phyloP scores from a whole-genome alignment of 768 basidiomycete genomes.

The Agrocybe praecox region DNA sequence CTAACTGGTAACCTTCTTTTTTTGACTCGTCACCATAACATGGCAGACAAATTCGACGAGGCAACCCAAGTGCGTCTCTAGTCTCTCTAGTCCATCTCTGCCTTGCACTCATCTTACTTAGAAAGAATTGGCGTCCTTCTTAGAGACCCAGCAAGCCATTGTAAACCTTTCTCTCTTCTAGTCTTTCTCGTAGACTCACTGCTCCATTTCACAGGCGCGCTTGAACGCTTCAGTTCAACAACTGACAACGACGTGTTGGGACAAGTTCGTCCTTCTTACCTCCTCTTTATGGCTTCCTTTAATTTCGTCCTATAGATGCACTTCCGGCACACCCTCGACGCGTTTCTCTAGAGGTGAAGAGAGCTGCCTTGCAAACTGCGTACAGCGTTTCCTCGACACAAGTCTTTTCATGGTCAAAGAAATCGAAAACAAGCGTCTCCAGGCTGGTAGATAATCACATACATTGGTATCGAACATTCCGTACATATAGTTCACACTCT shows the following conservation, averaged over 20 bases:
- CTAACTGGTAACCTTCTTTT: slow-evolving; percentile 3
- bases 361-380: slow-evolving; percentile 85
- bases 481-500: slow-evolving; percentile 16
- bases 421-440: slow-evolving; percentile 47
- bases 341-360: slow-evolving; percentile 81
- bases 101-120: slow-evolving; percentile 30
- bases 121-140: slow-evolving; percentile 82
- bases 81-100: background rate
- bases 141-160: slow-evolving; percentile 84
- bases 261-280: slow-evolving; percentile 64
- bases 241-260: slow-evolving; percentile 88
- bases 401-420: slow-evolving; percentile 80
- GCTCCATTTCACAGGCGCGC: slow-evolving; percentile 37
- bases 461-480: slow-evolving; percentile 15
- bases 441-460: slow-evolving; percentile 17
- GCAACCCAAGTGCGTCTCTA: slow-evolving; percentile 63
- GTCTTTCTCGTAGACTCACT: slow-evolving; percentile 14
- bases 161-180: slow-evolving; percentile 34
- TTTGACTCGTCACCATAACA: slow-evolving; percentile 20
- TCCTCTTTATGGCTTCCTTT: background rate
- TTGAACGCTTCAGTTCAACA: slow-evolving; percentile 72
- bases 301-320: slow-evolving; percentile 54
- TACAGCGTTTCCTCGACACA: slow-evolving; percentile 89
- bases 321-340: slow-evolving; percentile 76
- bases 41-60: slow-evolving; percentile 73